Conservation (phyloP, 73 alveolate genomes). For the Uronychia setigera region DNA sequence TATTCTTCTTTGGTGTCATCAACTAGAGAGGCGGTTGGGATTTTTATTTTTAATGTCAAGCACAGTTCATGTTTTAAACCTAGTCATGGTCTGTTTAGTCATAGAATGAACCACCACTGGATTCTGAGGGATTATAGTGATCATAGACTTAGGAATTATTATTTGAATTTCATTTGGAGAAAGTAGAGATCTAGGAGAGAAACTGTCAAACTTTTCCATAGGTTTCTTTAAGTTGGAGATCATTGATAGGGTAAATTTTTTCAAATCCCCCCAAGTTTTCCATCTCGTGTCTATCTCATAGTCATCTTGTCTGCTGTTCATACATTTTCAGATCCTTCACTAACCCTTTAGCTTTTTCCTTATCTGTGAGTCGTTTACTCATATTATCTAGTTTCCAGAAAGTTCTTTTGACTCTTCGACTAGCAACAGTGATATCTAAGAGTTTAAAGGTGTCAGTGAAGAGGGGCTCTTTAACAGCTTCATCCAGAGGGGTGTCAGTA, state of each 20-base stretch:
- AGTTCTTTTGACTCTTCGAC: not conserved
- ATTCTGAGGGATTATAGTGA: no score
- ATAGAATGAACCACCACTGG: no score
- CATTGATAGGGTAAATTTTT: not conserved
- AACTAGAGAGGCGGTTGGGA: no score
- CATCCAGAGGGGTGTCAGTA: slow-evolving; percentile 4
- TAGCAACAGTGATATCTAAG: not conserved
- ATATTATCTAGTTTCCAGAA: not conserved
- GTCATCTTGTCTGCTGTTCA: not conserved
- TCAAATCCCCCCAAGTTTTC: not conserved
- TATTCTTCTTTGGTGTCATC: no score
- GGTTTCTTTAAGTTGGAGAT: not conserved
- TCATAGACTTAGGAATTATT: no score
- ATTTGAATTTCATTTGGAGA: not conserved
- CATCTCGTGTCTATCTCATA: not conserved
- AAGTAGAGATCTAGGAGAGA: not conserved
- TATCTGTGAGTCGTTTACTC: not conserved
- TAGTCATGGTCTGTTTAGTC: no score
- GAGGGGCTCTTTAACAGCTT: not conserved
- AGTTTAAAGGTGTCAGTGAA: not conserved
- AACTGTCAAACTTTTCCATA: not conserved
- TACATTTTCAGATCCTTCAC: not conserved
- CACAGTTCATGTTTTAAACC: no score
- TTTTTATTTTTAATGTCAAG: no score
- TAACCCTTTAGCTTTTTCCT: not conserved